A percentile compares a stretch with the other conserved stretches of the same genome.
phyloP scores from a whole-genome alignment of 305 asterid genomes.

The Solanum chacoense region DNA sequence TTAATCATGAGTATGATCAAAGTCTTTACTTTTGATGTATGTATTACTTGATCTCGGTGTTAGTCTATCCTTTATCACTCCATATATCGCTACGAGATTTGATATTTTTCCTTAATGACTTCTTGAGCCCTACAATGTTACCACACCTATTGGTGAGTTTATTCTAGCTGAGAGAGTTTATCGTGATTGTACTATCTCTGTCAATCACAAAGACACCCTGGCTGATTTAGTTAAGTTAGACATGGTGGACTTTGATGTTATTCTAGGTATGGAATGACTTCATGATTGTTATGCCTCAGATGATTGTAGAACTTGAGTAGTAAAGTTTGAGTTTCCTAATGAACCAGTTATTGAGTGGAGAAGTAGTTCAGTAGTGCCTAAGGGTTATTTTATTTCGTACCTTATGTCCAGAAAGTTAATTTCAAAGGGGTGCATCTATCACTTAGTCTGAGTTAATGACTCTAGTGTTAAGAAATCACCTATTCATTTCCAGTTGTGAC shows the following conservation, averaged over 20 bases:
- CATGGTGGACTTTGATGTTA: background rate
- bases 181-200: background rate
- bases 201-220: background rate
- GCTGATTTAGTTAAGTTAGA: background rate
- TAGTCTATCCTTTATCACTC: no score
- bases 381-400: background rate
- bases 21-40: background rate
- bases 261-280: background rate
- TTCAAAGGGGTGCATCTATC: background rate
- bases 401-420: background rate
- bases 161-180: background rate
- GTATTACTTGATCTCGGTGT: background rate
- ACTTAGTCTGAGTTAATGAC: background rate
- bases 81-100: background rate
- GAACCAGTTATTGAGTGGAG: background rate
- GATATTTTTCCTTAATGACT: background rate
- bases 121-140: background rate
- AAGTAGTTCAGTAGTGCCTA: background rate
- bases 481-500: background rate
- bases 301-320: background rate
- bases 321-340: background rate
- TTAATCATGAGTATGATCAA: background rate
- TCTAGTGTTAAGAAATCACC: background rate
- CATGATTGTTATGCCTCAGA: background rate
- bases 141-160: background rate